Percentiles rank a stretch among this genome's conserved stretches.
Conservation (phyloP, 768 basidiomycete genomes). For the Macrolepiota albuminosa region DNA sequence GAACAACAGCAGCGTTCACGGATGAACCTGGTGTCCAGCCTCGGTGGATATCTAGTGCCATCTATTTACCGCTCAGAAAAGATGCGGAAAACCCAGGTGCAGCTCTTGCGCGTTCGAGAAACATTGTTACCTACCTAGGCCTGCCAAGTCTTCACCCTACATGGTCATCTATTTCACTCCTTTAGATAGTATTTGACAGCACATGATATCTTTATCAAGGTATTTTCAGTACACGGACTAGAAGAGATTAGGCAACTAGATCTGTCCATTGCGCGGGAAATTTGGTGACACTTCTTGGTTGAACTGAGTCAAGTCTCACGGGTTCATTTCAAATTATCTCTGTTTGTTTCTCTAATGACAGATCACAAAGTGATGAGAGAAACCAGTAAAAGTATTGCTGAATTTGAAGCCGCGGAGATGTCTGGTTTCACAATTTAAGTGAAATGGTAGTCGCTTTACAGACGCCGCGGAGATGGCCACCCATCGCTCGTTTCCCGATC, state of each 20-base stretch:
- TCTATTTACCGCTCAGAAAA: slow-evolving; percentile 44
- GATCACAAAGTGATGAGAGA: background rate
- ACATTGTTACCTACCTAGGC: background rate
- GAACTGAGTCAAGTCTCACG: too few relatives aligned
- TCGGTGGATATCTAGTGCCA: slow-evolving; percentile 45
- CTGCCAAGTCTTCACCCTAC: background rate
- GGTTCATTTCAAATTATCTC: background rate
- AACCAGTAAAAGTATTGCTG: background rate
- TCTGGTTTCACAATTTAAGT: background rate
- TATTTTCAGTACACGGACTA: background rate
- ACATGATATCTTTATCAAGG: background rate
- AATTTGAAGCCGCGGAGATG: background rate
- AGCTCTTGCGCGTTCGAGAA: slow-evolving; percentile 15
- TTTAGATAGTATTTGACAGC: background rate
- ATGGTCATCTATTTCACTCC: background rate
- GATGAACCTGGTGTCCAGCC: slow-evolving; percentile 32
- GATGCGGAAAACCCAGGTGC: slow-evolving; percentile 38
- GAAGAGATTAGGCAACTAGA: too few relatives aligned
- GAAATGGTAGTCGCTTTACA: background rate
- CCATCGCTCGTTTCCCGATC: background rate
- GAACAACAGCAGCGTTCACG: slow-evolving; percentile 22
- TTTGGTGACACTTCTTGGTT: too few relatives aligned
- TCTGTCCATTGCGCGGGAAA: too few relatives aligned
- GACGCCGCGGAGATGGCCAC: background rate
- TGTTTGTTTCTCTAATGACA: background rate